Base-by-base conservation (phyloP, 768 basidiomycete genomes). In the Cystofilobasidium capitatum region DNA sequence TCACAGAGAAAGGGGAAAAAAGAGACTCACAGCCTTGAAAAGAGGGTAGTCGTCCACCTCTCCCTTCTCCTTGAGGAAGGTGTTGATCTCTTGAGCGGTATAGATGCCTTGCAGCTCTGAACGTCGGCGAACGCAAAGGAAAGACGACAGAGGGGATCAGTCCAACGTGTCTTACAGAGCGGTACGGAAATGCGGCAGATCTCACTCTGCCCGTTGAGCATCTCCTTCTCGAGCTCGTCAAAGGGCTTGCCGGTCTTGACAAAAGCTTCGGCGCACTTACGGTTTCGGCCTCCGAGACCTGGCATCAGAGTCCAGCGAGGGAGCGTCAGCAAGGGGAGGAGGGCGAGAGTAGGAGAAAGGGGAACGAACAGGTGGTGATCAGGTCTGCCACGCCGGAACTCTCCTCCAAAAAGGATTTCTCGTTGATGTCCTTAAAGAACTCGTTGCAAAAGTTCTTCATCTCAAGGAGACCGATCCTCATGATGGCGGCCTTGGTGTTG, bases 381-480 rank as follows among this genome's bases (percentile, higher is more conserved):
- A 81, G 72, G 72, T 81, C 80, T 20, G 80, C 80, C 33, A 81
- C 74, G 37, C 80, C 80, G 4, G 79, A 77, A 64, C 74, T 75
- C 70, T 81, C 78, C 57, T 78, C 71, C n/a, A 80, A 70, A 73
- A 81, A 81, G 0, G 80, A 80, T 17, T 75, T 75, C 31, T 75
- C 73, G 71, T 78, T 75, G 66, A 79, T 76, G 47, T 76, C 71
- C 36, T 57, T 58, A 40, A 81, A 80, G 75, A 80, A 81, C 69
- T 81, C 80, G 55, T 75, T 71, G 54, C 78, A 78, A 73, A 80
- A 80, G 57, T 77, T 69, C 71, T 80, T 80, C 78, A 81, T 80
- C 73, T 81, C 80, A 26, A 81, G 70, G 62, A 81, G 72, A 61
- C 80, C 80, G 65, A 79, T 79, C 31, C 80, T 74, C 78, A 81